phyloP scores from a whole-genome alignment of 768 basidiomycete species.

The Lactarius evosmus region DNA sequence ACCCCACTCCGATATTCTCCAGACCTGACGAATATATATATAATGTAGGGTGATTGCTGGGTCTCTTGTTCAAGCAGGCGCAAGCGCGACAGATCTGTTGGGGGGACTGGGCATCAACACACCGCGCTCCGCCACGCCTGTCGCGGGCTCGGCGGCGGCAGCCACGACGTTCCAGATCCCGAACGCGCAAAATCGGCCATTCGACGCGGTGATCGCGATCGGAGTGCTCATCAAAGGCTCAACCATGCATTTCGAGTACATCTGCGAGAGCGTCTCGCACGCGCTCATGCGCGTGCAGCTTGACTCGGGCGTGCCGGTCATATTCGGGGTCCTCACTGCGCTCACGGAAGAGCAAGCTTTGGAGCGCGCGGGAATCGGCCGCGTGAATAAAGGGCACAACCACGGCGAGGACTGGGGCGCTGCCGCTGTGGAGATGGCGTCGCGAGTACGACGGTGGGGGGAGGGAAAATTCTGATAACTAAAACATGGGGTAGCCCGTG shows the following conservation, averaged over 20 bases:
- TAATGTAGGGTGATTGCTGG: conserved; percentile 76
- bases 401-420: conserved; percentile 98
- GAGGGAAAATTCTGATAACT: conserved; percentile 54
- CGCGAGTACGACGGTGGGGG: conserved; percentile 60
- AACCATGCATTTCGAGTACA: conserved; percentile 99
- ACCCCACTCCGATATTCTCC: conserved; percentile 14
- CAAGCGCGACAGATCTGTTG: conserved; percentile 78
- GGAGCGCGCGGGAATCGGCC: conserved; percentile 86
- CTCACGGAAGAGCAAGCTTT: conserved; percentile 92
- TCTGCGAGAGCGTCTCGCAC: conserved; percentile 89
- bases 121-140: conserved; percentile 54
- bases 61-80: conserved; percentile 75
- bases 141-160: conserved; percentile 38
- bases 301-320: conserved; percentile 89
- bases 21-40: background rate
- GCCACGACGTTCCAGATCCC: conserved; percentile 29
- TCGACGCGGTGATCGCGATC: conserved; percentile 95
- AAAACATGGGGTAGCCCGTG: background rate
- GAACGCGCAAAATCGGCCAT: conserved; percentile 55
- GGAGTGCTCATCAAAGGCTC: conserved; percentile 97
- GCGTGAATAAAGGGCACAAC: conserved; percentile 78
- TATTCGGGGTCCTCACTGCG: conserved; percentile 94
- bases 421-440: conserved; percentile 93
- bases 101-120: conserved; percentile 53
- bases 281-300: conserved; percentile 93